Base-by-base conservation (phyloP, 1,284 basidiomycete species). In the Ceratobasidium sp. region DNA sequence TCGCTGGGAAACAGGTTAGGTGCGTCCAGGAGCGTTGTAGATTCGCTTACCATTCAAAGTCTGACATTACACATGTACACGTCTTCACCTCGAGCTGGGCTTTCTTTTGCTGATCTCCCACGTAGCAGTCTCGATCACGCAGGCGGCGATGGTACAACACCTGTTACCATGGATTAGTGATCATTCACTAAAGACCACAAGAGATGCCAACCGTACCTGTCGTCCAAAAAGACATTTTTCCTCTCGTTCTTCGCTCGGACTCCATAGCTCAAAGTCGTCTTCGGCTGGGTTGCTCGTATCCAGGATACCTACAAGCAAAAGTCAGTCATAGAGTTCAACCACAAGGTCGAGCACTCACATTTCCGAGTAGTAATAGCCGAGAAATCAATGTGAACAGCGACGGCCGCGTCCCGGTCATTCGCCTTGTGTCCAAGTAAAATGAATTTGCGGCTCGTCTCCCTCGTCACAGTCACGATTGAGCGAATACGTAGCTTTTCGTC, bases 201-300 rank as follows among this genome's bases (percentile, higher is more conserved):
- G 6, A 38, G n/a, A 26, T 9, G 26, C n/a, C 28, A n/a, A 43
- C 13, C 83, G 54, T 70, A 93, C 93, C 85, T 92, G 91, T 75
- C 92, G 87, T 32, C 96, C 96, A 78, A 98, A 98, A 16, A 98
- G 80, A 82, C 93, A 94, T 72, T 84, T 82, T 80, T 95, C 92
- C 28, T 84, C 82, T 1, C 96, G 88, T 66, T 89, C 88, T 79
- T 96, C 91, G 73, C 92, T 92, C 0, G 96, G 96, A 80, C 92
- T 94, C 96, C 96, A 98, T 2, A 96, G 82, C 80, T 98, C 96
- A 79, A 98, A 98, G 81, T 98, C 96, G 78, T 98, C 95, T 58
- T 89, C 83, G 38, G 86, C 86, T 3, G 94, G 90, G 78, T 97
- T 83, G 0, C 93, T 86, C 3, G 87, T 72, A 76, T 87, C 87